These are phyloP conservation scores for Pleurostoma richardsiae DNA, from an alignment of 2,329 filamentous ascomycete species.

Conservation along the genomic window DNA sequence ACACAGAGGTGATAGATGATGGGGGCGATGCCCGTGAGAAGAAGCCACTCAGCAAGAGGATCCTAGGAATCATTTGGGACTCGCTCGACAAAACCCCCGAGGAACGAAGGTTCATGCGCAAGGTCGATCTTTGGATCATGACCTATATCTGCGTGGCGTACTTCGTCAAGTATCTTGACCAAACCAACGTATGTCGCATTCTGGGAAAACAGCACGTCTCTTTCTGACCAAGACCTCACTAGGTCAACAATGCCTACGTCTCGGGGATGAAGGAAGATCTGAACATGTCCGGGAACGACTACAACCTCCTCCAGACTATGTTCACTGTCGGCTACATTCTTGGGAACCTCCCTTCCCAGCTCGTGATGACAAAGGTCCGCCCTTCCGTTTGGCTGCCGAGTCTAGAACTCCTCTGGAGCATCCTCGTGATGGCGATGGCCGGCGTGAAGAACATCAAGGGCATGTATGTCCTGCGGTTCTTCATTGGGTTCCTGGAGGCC, in stretches of 20 bases:
- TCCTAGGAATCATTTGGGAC: not conserved
- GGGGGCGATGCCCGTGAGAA: not conserved
- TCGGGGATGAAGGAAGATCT: slow-evolving; percentile 10
- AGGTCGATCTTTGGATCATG: slow-evolving; percentile 28
- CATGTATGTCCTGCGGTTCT: slow-evolving; percentile 31
- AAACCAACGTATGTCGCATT: slow-evolving; percentile 13
- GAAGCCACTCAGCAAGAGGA: not conserved
- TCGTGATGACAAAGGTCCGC: slow-evolving; percentile 31
- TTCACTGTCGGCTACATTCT: slow-evolving; percentile 49
- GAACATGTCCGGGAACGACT: slow-evolving; percentile 5
- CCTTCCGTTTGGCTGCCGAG: slow-evolving; percentile 32
- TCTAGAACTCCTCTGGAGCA: slow-evolving; percentile 27
- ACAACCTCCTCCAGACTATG: slow-evolving; percentile 1
- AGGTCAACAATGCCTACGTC: slow-evolving; percentile 4
- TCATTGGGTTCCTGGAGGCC: slow-evolving; percentile 30
- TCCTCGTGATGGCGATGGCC: slow-evolving; percentile 24
- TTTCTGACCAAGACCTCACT: not conserved
- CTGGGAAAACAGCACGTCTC: too few relatives aligned
- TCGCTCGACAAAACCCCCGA: slow-evolving; percentile 12
- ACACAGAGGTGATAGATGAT: not conserved
- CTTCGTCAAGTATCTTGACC: slow-evolving; percentile 32
- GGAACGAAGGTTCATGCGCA: slow-evolving; percentile 23
- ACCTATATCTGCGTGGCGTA: slow-evolving; percentile 29
- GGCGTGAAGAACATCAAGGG: slow-evolving; percentile 27
- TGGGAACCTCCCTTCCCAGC: slow-evolving; percentile 29